A percentile compares a stretch with the other conserved stretches of the same genome.
Evolutionary conservation across 306 rosid genomes (phyloP).

Genomic region (Quercus dentata): DNA sequence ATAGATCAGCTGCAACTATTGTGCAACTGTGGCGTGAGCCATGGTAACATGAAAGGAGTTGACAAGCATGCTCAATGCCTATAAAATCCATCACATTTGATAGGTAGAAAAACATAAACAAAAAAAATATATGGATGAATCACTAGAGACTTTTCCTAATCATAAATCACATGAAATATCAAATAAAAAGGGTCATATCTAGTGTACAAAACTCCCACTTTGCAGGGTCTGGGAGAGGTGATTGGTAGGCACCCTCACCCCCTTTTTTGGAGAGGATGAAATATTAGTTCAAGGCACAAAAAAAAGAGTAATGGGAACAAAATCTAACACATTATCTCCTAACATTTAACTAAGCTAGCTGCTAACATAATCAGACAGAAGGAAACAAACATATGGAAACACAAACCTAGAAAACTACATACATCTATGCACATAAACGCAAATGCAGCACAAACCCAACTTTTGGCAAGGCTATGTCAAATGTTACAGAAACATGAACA

Average conservation of each 20-base stretch:
- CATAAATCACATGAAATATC: background rate
- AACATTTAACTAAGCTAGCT: background rate
- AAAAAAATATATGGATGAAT: too few relatives aligned
- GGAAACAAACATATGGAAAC: background rate
- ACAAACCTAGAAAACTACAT: background rate
- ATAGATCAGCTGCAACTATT: background rate
- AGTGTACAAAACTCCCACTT: too few relatives aligned
- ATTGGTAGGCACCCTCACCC: too few relatives aligned
- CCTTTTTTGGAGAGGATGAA: background rate
- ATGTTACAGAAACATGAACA: background rate
- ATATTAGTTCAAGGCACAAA: background rate
- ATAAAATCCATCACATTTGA: background rate
- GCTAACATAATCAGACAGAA: background rate
- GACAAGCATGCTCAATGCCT: background rate
- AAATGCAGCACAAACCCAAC: background rate
- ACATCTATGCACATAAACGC: background rate
- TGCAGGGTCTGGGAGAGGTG: too few relatives aligned
- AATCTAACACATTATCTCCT: too few relatives aligned
- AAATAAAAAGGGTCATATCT: background rate
- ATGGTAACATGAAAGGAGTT: background rate
- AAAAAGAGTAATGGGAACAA: too few relatives aligned
- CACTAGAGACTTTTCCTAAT: background rate
- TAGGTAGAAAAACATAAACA: background rate
- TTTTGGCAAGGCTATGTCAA: too few relatives aligned
- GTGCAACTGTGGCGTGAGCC: background rate